Base-by-base conservation (phyloP, 2,329 filamentous ascomycete genomes). In the Diaporthe destruens region DNA sequence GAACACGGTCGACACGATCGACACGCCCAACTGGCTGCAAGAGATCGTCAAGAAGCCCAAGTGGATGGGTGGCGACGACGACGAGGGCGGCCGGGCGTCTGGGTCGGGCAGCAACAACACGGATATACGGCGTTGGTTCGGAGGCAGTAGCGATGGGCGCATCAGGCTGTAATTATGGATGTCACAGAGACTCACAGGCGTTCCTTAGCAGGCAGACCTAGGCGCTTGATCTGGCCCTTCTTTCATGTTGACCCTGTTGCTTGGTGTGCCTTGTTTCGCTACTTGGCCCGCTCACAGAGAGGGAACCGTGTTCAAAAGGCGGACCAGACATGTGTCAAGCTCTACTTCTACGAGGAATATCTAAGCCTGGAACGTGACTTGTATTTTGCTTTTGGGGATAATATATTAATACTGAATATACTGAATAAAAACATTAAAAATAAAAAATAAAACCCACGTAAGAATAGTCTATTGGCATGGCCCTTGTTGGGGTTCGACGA, bases 1-100 rank as follows among this genome's bases (percentile, higher is more conserved):
- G 82, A 99, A 99, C 79, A 98, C 96, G 0, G 90, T 98, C 68
- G 96, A 98, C 74, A 93, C 91, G 0, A 88, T 94, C 2, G 92
- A 95, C 68, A 88, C 92, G 39, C 96, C 96, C 0, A 91, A 91
- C 75, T 98, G 95, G 95, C 85, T 98, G 75, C 88, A 91, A 77
- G 92, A 93, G 34, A 85, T 94, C 36, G 88, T 70, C 25, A 94
- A 92, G 81, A 90, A 92, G 79, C 94, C 94, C 6, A 92, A 91
- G 77, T 97, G 94, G 94, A 93, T 96, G 90, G 89, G 90, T 23
- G 89, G 88, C 32, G 87, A 89, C 68, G 87, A 87, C 14, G 84
- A 83, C 20, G 80, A 77, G 20, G 78, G 79, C 6, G 78, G 78
- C 73, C 23, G 76, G 78, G 29, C 69, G 7, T 51, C 73, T 70